Evolutionary conservation across 2,329 filamentous ascomycete species (phyloP).

Genomic region (Penicillium hordei): DNA sequence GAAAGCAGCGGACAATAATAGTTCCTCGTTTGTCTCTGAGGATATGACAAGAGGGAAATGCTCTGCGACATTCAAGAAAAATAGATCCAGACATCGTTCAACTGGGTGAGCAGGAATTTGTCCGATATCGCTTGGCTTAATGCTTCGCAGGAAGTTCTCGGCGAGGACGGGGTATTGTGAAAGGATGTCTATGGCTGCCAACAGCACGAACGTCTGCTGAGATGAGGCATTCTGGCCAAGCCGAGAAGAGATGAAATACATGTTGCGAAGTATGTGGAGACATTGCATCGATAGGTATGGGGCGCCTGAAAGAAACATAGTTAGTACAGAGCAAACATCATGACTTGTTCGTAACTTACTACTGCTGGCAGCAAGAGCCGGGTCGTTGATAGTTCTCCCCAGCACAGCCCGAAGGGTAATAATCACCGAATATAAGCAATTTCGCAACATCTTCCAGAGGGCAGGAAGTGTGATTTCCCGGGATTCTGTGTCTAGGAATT

Average conservation of each 20-base stretch:
- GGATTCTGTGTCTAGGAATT: constrained; percentile 65
- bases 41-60: constrained; percentile 73
- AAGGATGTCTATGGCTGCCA: constrained; percentile 79
- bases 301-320: constrained; percentile 47
- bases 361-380: constrained; percentile 53
- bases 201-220: constrained; percentile 79
- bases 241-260: constrained; percentile 78
- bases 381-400: constrained; percentile 62
- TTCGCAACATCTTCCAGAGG: constrained; percentile 73
- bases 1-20: constrained; percentile 72
- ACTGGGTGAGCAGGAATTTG: constrained; percentile 64
- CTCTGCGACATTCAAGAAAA: constrained; percentile 83
- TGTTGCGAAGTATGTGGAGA: constrained; percentile 70
- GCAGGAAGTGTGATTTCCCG: constrained; percentile 65
- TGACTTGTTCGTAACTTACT: constrained; percentile 38
- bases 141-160: constrained; percentile 65
- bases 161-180: constrained; percentile 66
- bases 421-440: constrained; percentile 72
- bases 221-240: constrained; percentile 74
- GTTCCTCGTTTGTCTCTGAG: constrained; percentile 64
- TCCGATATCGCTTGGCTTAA: constrained; percentile 56
- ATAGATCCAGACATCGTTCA: constrained; percentile 74
- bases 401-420: constrained; percentile 73
- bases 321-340: constrained; percentile 2
- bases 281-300: constrained; percentile 68